Conservation (phyloP, 176 grass and related monocot species). For the Bromus sterilis region DNA sequence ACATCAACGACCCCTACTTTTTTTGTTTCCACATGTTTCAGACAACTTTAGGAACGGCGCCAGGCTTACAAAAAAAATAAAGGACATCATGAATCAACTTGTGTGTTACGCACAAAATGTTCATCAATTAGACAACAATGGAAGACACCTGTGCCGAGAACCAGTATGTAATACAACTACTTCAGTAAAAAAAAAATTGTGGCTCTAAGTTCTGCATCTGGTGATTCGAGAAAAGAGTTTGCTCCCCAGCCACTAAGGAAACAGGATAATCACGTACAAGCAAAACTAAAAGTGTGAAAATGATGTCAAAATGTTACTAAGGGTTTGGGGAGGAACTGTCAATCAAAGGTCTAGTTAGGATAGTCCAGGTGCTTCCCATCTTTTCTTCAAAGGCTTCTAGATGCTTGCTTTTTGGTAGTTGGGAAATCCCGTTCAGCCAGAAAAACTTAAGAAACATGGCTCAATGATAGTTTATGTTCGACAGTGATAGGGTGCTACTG, state of each 20-base stretch:
- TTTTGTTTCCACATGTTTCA: neutral
- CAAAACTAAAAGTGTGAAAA: neutral
- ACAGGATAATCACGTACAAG: neutral
- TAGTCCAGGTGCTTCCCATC: neutral
- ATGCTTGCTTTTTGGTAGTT: conserved; percentile 27
- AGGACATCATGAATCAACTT: neutral
- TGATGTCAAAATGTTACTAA: neutral
- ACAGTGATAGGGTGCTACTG: neutral
- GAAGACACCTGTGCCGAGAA: neutral
- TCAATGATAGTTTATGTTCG: neutral
- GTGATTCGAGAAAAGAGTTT: neutral
- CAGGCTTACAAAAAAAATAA: neutral
- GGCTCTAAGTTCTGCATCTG: neutral
- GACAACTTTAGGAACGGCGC: neutral
- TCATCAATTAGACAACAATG: neutral
- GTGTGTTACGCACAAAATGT: neutral
- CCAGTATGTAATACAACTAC: neutral
- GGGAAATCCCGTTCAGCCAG: conserved; percentile 19
- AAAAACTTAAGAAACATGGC: neutral
- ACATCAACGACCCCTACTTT: neutral
- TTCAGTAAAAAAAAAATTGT: conserved; percentile 3
- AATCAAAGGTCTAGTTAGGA: conserved; percentile 1
- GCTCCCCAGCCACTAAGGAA: neutral
- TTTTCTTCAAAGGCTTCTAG: conserved; percentile 41
- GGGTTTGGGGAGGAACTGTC: neutral